Evolutionary conservation across 164 flowering plant species (phyloP), one percentile per base, ranked within the genome.

Genomic region (Liriodendron chinense): DNA sequence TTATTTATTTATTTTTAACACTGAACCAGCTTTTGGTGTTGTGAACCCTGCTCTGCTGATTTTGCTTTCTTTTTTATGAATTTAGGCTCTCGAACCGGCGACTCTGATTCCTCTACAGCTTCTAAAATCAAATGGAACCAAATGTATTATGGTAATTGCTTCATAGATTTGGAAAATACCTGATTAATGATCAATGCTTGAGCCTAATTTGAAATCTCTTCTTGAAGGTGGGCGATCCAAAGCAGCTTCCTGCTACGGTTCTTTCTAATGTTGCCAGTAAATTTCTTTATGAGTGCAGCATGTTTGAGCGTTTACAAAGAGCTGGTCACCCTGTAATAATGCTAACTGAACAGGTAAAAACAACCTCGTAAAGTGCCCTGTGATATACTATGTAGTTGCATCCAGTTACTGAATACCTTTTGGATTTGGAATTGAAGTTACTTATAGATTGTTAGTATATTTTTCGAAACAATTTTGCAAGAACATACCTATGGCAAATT

Each of bases 191-290:
- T 47, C 65, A 59, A 43, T 7, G 24, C 10, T 21, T 47, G 18
- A 5, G 8, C n/a, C 62, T 48, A 47, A 21, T 76, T 10, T 48
- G 9, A 14, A 57, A 72, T 81, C 49, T 78, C 4, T 76, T 81
- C 69, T 72, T 83, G 69, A 81, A 95, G 99, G 99, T 96, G 82
- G 98, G 99, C 21, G 98, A 94, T 85, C 99, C 99, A 48, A 94
- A 96, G 87, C 99, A 96, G 85, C 98, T 96, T 85, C 99, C 99
- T 76, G 99, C 98, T n/a, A 94, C 98, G 18, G 99, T 96, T 68
- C 85, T 96, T 43, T 94, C 98, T 47, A 93, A 84, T 81, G 83
- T 87, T 77, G 99, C 98, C 25, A 92, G 98, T 81, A 93, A 92
- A 80, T 96, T 85, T 81, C 76, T 82, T 24, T 96, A 85, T 73